These are phyloP conservation scores for Suillus occidentalis DNA, from an alignment of 768 basidiomycete species.

Conservation along the genomic window DNA sequence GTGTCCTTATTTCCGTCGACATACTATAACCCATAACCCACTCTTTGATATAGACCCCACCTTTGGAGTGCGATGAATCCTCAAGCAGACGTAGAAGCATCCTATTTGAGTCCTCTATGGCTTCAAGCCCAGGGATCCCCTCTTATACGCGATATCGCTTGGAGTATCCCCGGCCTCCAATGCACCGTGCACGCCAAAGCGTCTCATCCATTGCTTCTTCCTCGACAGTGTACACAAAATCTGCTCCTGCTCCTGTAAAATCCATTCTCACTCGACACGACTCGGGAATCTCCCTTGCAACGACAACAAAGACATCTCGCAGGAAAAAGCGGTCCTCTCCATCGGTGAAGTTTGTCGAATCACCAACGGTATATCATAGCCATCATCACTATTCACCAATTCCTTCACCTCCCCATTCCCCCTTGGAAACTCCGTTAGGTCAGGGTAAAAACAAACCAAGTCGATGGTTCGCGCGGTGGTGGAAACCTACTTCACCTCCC, in stretches of 20 bases:
- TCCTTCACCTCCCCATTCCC: constrained; percentile 16
- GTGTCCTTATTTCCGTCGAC: constrained; percentile 11
- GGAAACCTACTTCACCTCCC: constrained; percentile 22
- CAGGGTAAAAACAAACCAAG: constrained; percentile 7
- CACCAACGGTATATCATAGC: constrained; percentile 58
- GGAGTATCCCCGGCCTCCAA: constrained; percentile 19
- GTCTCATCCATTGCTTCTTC: constrained; percentile 40
- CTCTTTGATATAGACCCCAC: constrained; percentile 21
- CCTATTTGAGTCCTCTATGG: constrained; percentile 24
- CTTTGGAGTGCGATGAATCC: constrained; percentile 14
- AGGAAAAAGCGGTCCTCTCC: constrained; percentile 34
- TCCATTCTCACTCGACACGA: constrained; percentile 59
- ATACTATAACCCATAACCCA: not conserved
- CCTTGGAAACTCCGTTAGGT: constrained; percentile 15
- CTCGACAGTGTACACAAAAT: constrained; percentile 29
- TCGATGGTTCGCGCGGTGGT: constrained; percentile 30
- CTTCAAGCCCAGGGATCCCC: constrained; percentile 3
- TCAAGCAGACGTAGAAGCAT: constrained; percentile 25
- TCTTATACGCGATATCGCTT: constrained; percentile 20
- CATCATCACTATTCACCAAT: constrained; percentile 31
- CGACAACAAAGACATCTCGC: constrained; percentile 26
- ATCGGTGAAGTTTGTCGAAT: constrained; percentile 72
- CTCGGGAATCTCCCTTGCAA: constrained; percentile 46
- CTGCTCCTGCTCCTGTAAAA: constrained; percentile 41
- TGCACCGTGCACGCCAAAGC: constrained; percentile 33